phyloP scores from a whole-genome alignment of 495 filamentous ascomycete genomes.

The Hypoxylon subgilvum region DNA sequence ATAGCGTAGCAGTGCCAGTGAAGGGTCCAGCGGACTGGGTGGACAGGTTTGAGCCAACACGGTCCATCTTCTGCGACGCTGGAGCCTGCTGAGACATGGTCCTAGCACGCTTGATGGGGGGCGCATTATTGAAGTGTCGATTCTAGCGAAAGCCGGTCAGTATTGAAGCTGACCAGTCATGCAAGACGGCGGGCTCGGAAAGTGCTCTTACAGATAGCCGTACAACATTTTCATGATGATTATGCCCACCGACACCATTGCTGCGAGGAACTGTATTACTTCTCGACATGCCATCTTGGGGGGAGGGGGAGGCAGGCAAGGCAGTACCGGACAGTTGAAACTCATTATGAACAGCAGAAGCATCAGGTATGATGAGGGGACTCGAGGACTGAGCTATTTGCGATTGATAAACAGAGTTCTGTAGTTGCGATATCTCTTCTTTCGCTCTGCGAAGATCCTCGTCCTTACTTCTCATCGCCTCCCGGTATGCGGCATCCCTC shows the following conservation, averaged over 20 bases:
- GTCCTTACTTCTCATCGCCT: constrained; percentile 38
- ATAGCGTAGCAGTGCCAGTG: constrained; percentile 33
- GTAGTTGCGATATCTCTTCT: constrained; percentile 41
- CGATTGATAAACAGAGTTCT: constrained; percentile 45
- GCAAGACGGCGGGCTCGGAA: constrained; percentile 21
- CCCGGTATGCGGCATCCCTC: constrained; percentile 23
- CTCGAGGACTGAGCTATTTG: constrained; percentile 34
- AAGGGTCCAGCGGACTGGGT: constrained; percentile 41
- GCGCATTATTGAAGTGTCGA: constrained; percentile 30
- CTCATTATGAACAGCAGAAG: constrained; percentile 37
- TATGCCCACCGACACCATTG: constrained; percentile 33
- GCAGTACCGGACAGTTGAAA: constrained; percentile 39
- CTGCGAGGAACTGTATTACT: constrained; percentile 46
- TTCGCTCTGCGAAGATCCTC: constrained; percentile 38
- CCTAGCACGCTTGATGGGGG: constrained; percentile 40
- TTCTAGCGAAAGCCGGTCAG: constrained; percentile 37
- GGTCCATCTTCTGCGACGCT: constrained; percentile 41
- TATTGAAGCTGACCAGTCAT: constrained; percentile 19
- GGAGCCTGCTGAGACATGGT: constrained; percentile 43
- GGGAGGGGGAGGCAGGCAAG: constrained; percentile 31
- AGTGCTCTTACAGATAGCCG: constrained; percentile 37
- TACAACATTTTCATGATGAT: constrained; percentile 33
- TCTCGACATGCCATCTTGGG: constrained; percentile 39
- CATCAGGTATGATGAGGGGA: constrained; percentile 22
- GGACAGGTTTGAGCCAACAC: constrained; percentile 39